A percentile compares a stretch with the other conserved stretches of the same genome.
These are phyloP conservation scores for Euphrasia confusa DNA, from an alignment of 257 asterid species.

Conservation along the genomic window DNA sequence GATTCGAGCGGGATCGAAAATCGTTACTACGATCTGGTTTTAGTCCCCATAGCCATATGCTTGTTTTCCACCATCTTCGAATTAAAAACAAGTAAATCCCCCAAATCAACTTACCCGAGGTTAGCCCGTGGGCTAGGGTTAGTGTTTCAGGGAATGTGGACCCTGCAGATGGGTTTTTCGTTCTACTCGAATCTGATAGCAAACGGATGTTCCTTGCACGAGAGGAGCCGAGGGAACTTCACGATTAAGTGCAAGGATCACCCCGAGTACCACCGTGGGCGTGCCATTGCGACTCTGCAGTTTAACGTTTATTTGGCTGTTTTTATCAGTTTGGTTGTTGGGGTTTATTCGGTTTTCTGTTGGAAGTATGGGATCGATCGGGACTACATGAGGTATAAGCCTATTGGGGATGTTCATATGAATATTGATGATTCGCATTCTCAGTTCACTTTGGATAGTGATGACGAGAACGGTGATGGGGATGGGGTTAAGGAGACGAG, in stretches of 20 bases:
- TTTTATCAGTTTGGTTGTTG: conserved; percentile 43
- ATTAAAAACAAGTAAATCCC: conserved; percentile 32
- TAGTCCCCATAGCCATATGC: conserved; percentile 72
- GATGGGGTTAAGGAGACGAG: conserved; percentile 47
- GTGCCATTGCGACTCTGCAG: conserved; percentile 83
- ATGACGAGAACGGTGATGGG: conserved; percentile 49
- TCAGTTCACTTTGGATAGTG: conserved; percentile 72
- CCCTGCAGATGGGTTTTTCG: conserved; percentile 89
- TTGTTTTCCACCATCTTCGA: conserved; percentile 68
- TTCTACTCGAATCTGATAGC: conserved; percentile 64
- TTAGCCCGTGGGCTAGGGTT: conserved; percentile 78
- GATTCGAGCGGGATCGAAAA: conserved; percentile 87
- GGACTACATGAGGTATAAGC: conserved; percentile 53
- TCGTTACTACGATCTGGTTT: conserved; percentile 66
- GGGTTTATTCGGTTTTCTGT: conserved; percentile 50
- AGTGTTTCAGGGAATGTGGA: conserved; percentile 80
- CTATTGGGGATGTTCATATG: conserved; percentile 48
- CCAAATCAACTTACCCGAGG: conserved; percentile 43
- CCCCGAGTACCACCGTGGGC: conserved; percentile 77
- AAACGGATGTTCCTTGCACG: conserved; percentile 69
- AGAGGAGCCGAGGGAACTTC: conserved; percentile 78
- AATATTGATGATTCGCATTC: conserved; percentile 23
- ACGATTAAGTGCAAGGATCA: conserved; percentile 88
- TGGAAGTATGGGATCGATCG: conserved; percentile 42
- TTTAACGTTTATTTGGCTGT: conserved; percentile 91